Evolutionary conservation across 2,329 filamentous ascomycete genomes (phyloP), one percentile per base, ranked within the genome.

Genomic region (Penicillium verrucosum): DNA sequence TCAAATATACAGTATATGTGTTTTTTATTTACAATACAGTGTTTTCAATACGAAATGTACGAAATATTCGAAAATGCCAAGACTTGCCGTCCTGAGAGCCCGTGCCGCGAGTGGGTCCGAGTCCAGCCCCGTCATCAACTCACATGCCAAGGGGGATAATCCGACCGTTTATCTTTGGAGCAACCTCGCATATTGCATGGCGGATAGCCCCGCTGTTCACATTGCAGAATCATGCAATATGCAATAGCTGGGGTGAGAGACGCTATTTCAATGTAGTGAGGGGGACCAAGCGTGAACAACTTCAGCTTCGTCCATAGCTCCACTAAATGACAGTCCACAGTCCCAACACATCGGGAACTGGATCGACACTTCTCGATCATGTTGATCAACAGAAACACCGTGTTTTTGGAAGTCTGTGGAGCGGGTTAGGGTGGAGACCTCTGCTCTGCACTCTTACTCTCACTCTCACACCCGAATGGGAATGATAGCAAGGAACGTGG

Each of bases 341-440:
- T 23, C 38, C 62, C 51, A 59, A 29, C 44, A 61, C 10, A 62
- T 65, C 38, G 59, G 62, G 12, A 64, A 60, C 43, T 64, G 55
- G 63, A 65, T 63, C 18, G 58, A 62, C 44, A 63, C 50, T 1
- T n/a, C 47, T 61, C 21, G 32, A 51, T 51, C 53, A 25, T 18
- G 23, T 29, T 55, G 46, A 43, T 55, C 53, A 44, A 34, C 46
- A 44, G 1, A 14, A 30, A 32, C 27, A 50, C 47, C 37, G 27
- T n/a, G 14, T 16, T 42, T 32, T 25, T 42, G 23, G 5, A 23
- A 30, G 32, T 37, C 14, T 23, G 18, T 16, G 5, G 27, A 16
- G 47, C 30, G 47, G 36, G 18, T 12, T 25, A 2, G 8, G 23
- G 46, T n/a, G 47, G 11, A 2, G 34, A 14, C 14, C 8, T n/a